Evolutionary conservation across 1,139 yeast genomes (phyloP).

Genomic region (Hanseniaspora sp.): DNA sequence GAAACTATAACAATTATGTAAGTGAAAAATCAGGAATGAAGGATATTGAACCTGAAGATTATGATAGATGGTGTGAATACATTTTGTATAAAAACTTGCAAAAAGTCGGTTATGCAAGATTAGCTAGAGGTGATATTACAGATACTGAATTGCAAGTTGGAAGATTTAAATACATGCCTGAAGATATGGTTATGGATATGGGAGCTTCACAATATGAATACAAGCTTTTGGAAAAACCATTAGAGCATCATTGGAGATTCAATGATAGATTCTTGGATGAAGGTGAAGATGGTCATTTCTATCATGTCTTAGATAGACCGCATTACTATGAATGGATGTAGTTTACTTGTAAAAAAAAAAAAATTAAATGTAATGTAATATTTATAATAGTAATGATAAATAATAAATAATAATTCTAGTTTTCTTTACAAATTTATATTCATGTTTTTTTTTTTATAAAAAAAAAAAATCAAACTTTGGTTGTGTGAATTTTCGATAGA

Average conservation of each 20-base stretch:
- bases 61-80: conserved; percentile 98
- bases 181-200: conserved; percentile 32
- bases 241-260: conserved; percentile 39
- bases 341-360: no score
- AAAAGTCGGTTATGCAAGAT: conserved; percentile 88
- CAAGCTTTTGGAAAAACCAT: conserved; percentile 35
- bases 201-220: conserved; percentile 36
- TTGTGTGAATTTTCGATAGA: not conserved
- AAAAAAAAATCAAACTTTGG: not conserved
- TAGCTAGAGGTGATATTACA: conserved; percentile 84
- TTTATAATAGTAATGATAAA: not conserved
- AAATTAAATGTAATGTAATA: not conserved
- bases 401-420: not conserved
- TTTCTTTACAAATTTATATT: not conserved
- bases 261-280: conserved; percentile 81
- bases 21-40: conserved; percentile 75
- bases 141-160: conserved; percentile 96
- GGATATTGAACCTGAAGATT: conserved; percentile 85
- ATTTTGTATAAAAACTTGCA: conserved; percentile 76
- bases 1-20: conserved; percentile 85
- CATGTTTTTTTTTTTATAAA: not conserved
- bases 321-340: conserved; percentile 48
- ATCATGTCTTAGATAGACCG: conserved; percentile 84
- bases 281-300: conserved; percentile 86
- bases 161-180: conserved; percentile 58